Evolutionary conservation across 306 rosid genomes (phyloP).

Genomic region (Sicyos baderoa): DNA sequence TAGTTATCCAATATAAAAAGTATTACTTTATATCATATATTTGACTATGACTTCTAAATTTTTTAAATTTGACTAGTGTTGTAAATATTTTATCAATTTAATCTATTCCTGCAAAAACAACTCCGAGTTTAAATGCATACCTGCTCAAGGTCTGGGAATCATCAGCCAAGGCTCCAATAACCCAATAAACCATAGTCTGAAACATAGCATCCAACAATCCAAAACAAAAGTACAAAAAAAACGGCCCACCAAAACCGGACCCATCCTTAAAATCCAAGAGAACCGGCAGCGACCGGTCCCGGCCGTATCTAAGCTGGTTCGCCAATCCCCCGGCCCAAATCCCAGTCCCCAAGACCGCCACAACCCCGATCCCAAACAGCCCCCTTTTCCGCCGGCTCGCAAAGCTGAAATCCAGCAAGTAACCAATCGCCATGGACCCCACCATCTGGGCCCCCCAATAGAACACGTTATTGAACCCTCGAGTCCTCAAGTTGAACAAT

Average conservation of each 20-base stretch:
- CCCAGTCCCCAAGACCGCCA: conserved; percentile 43
- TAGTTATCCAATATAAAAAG: too few species aligned
- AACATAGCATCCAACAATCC: conserved; percentile 93
- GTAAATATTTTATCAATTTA: too few species aligned
- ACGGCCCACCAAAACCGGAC: conserved; percentile 59
- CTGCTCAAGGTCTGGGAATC: conserved; percentile 89
- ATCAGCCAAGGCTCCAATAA: conserved; percentile 76
- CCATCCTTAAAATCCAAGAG: conserved; percentile 63
- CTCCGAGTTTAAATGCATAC: too few species aligned
- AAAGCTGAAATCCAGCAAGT: conserved; percentile 73
- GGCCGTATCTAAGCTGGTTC: conserved; percentile 45
- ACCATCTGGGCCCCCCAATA: conserved; percentile 97
- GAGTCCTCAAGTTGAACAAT: conserved; percentile 66
- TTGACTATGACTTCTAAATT: too few species aligned
- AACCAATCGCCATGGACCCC: conserved; percentile 72
- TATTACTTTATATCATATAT: too few species aligned
- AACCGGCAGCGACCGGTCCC: not conserved
- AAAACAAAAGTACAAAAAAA: conserved; percentile 60
- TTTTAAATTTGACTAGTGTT: too few species aligned
- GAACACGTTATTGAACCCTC: conserved; percentile 79
- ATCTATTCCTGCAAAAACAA: too few species aligned
- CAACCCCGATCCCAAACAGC: conserved; percentile 45
- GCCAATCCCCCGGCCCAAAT: conserved; percentile 85
- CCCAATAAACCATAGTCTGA: conserved; percentile 78
- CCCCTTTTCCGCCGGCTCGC: conserved; percentile 71